Evolutionary conservation across 1,139 yeast genomes (phyloP).

Genomic region (Kurtzmaniella quercitrusa): DNA sequence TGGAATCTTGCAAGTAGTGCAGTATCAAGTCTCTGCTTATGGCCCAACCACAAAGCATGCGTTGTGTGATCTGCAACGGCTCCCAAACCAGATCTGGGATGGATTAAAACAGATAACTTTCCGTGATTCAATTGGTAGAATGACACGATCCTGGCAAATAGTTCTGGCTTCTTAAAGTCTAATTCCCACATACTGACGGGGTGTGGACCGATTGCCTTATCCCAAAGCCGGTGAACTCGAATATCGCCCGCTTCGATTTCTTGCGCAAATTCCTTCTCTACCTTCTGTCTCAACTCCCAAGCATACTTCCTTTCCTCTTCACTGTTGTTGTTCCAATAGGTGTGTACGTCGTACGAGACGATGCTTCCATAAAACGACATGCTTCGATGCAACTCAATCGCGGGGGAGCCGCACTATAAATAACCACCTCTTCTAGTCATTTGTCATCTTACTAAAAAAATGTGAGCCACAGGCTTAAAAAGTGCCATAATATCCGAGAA

Average conservation of each 20-base stretch:
- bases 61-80: conserved; percentile 46
- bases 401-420: neutral
- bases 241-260: conserved; percentile 43
- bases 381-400: neutral
- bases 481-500: too few species aligned
- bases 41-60: conserved; percentile 54
- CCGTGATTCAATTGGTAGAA: conserved; percentile 52
- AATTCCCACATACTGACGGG: conserved; percentile 45
- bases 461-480: too few species aligned
- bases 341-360: conserved; percentile 48
- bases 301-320: conserved; percentile 33
- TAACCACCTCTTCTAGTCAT: neutral
- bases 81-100: conserved; percentile 44
- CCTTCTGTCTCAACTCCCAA: conserved; percentile 33
- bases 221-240: conserved; percentile 44
- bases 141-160: conserved; percentile 24
- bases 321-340: conserved; percentile 45
- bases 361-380: conserved; percentile 28
- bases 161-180: conserved; percentile 30
- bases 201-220: conserved; percentile 55
- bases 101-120: conserved; percentile 47
- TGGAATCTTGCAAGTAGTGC: conserved; percentile 6
- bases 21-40: conserved; percentile 19
- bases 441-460: conserved; percentile 1
- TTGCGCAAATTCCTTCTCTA: conserved; percentile 37